These are phyloP conservation scores for Ganoderma meredithae DNA, from an alignment of 1,284 basidiomycete genomes.

Conservation along the genomic window DNA sequence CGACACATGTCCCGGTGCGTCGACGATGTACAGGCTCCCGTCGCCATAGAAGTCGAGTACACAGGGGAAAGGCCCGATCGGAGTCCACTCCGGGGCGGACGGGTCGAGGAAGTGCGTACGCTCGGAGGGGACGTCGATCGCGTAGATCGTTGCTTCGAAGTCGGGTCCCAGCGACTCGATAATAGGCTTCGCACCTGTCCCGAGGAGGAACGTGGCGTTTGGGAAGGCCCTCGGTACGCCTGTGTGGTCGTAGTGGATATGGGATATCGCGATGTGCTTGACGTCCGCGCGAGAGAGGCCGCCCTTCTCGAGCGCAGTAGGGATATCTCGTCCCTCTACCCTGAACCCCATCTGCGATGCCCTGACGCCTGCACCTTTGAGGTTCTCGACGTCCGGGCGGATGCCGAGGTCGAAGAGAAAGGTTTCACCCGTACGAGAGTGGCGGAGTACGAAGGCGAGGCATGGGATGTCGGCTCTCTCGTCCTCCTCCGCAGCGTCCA, in stretches of 20 bases:
- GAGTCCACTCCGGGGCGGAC: slow-evolving; percentile 15
- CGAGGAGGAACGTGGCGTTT: slow-evolving; percentile 41
- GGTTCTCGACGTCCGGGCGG: slow-evolving; percentile 51
- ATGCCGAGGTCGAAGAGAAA: slow-evolving; percentile 62
- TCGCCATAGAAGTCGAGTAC: slow-evolving; percentile 63
- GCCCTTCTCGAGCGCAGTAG: slow-evolving; percentile 50
- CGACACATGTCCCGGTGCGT: slow-evolving; percentile 60
- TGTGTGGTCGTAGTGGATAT: slow-evolving; percentile 46
- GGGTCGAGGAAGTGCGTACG: slow-evolving; percentile 46
- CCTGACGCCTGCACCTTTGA: slow-evolving; percentile 29
- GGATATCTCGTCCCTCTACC: slow-evolving; percentile 29
- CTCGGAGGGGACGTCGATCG: slow-evolving; percentile 49
- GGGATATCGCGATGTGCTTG: slow-evolving; percentile 31
- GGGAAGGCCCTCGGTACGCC: slow-evolving; percentile 42
- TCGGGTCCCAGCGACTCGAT: slow-evolving; percentile 51
- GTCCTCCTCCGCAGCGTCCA: slow-evolving; percentile 43
- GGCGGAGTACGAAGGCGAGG: slow-evolving; percentile 56
- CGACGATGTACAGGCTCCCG: slow-evolving; percentile 62
- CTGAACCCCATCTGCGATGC: slow-evolving; percentile 6
- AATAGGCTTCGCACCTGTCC: slow-evolving; percentile 43
- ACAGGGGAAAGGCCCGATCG: slow-evolving; percentile 57
- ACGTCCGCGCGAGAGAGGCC: slow-evolving; percentile 44
- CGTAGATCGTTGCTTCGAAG: slow-evolving; percentile 46
- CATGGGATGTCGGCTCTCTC: slow-evolving; percentile 45
- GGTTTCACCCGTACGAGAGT: slow-evolving; percentile 45